phyloP scores from a whole-genome alignment of 257 asterid species.

The Jasminum sambac region DNA sequence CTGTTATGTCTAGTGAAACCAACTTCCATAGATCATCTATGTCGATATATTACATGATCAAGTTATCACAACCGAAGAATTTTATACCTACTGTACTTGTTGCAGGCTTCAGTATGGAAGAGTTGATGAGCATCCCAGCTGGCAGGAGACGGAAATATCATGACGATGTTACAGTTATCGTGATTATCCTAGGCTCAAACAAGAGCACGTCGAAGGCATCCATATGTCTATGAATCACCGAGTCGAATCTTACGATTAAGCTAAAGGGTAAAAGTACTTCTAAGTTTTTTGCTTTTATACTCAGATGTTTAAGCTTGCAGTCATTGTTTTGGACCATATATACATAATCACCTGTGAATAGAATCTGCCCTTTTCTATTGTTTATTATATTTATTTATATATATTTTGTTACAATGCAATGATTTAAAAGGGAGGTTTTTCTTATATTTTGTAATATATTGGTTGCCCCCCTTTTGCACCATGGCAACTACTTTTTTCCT shows the following conservation, averaged over 20 bases:
- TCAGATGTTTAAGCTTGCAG: constrained; percentile 12
- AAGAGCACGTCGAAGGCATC: constrained; percentile 94
- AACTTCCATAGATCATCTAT: neutral
- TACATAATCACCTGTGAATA: neutral
- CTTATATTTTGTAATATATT: neutral
- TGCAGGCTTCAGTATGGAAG: constrained; percentile 85
- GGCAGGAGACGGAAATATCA: constrained; percentile 91
- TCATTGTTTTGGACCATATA: constrained; percentile 17
- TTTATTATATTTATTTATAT: too few relatives aligned
- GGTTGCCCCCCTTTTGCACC: too few relatives aligned
- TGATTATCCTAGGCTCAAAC: constrained; percentile 69
- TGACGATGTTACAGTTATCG: constrained; percentile 89
- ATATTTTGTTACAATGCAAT: constrained; percentile 9
- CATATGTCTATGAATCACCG: constrained; percentile 41
- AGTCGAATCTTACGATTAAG: neutral
- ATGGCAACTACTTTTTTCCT: too few relatives aligned
- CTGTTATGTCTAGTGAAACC: constrained; percentile 11
- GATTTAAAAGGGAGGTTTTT: neutral
- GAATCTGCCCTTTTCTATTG: neutral
- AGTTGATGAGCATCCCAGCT: constrained; percentile 87
- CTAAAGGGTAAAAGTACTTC: constrained; percentile 2
- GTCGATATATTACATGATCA: neutral
- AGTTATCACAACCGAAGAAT: neutral
- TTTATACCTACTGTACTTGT: neutral
- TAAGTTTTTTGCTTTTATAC: constrained; percentile 25